phyloP scores from a whole-genome alignment of 2,329 filamentous ascomycete genomes.

The Trichophyton benhamiae region DNA sequence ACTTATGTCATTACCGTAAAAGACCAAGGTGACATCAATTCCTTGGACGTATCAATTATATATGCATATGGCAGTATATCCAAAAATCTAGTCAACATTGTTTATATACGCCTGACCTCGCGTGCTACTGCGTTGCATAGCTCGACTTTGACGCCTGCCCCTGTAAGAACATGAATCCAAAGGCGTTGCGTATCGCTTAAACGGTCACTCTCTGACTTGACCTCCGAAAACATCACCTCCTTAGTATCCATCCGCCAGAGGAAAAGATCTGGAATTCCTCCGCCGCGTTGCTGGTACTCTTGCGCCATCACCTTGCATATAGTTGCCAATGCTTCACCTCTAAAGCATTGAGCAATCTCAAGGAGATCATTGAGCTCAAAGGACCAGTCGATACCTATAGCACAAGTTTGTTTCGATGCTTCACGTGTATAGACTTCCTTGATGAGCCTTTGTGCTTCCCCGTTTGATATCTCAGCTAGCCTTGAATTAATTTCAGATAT shows the following conservation, averaged over 20 bases:
- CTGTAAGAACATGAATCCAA: conserved; percentile 88
- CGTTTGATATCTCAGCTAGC: conserved; percentile 77
- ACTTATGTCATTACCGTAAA: neutral
- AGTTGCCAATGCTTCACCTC: conserved; percentile 64
- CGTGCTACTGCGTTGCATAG: conserved; percentile 55
- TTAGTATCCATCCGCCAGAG: conserved; percentile 57
- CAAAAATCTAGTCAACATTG: neutral
- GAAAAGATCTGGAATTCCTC: conserved; percentile 84
- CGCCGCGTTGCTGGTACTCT: conserved; percentile 76
- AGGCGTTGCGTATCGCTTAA: conserved; percentile 90
- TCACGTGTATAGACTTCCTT: conserved; percentile 56
- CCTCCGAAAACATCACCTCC: conserved; percentile 65
- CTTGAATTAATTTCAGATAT: conserved; percentile 80
- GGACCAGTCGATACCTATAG: conserved; percentile 87
- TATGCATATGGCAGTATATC: neutral
- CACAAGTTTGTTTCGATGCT: conserved; percentile 59
- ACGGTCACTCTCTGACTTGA: conserved; percentile 79
- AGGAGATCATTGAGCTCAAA: conserved; percentile 67
- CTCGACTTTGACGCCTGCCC: conserved; percentile 75
- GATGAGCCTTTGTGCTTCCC: conserved; percentile 56
- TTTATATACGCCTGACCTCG: conserved; percentile 34
- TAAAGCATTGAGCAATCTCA: conserved; percentile 67
- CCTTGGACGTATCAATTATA: too few species aligned
- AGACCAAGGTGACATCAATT: neutral
- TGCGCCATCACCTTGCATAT: conserved; percentile 92